Conservation (phyloP, 2,329 filamentous ascomycete genomes). For the Thermomyces lanuginosus region DNA sequence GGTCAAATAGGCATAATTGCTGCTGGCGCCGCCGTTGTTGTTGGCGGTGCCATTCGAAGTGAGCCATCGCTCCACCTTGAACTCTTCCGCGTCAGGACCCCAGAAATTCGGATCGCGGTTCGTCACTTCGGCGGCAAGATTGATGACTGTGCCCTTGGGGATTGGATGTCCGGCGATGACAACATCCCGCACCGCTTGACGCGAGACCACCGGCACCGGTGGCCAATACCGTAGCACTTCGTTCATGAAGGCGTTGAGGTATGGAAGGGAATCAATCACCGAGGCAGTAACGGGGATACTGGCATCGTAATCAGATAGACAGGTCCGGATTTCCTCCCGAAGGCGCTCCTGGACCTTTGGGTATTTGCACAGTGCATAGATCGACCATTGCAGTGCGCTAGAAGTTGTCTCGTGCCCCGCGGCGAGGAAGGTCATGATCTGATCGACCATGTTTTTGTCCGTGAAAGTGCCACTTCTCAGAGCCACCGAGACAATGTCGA, state of each 20-base stretch:
- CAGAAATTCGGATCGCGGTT: constrained; percentile 56
- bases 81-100: constrained; percentile 57
- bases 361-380: constrained; percentile 51
- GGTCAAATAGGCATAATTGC: constrained; percentile 4
- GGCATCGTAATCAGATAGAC: constrained; percentile 31
- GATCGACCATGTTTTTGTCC: constrained; percentile 68
- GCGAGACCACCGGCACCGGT: constrained; percentile 55
- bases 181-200: constrained; percentile 50
- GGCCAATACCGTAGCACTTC: constrained; percentile 60
- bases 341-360: constrained; percentile 50
- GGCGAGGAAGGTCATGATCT: constrained; percentile 79
- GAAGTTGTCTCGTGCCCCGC: constrained; percentile 72
- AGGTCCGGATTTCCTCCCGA: constrained; percentile 48
- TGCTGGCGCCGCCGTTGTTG: constrained; percentile 51
- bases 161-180: constrained; percentile 47
- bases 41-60: constrained; percentile 17
- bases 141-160: constrained; percentile 53
- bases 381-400: constrained; percentile 57
- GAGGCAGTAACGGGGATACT: constrained; percentile 50
- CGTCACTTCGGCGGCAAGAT: constrained; percentile 48
- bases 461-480: constrained; percentile 58
- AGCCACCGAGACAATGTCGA: constrained; percentile 69
- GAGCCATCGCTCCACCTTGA: constrained; percentile 67
- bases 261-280: constrained; percentile 53
- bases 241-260: constrained; percentile 62